Percentiles rank a stretch among this genome's conserved stretches.
Evolutionary conservation across 108 stramenopile genomes (phyloP).

Genomic region (Skeletonema costatum): DNA sequence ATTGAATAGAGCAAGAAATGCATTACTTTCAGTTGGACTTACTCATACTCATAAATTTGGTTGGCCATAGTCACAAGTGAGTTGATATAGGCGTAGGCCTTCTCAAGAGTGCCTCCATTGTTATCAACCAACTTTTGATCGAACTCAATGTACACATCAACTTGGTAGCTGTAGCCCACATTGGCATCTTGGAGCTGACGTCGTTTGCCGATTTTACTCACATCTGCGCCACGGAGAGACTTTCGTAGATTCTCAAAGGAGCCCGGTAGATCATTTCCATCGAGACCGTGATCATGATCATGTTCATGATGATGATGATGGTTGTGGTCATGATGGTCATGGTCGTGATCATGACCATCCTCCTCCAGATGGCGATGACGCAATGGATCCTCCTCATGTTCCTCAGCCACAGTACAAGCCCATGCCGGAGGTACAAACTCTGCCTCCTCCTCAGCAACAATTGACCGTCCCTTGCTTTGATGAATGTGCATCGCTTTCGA

Average conservation of each 20-base stretch:
- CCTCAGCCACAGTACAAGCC: constrained; percentile 7
- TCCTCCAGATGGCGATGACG: constrained; percentile 9
- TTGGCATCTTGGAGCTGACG: not conserved
- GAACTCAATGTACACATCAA: constrained; percentile 6
- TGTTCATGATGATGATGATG: not conserved
- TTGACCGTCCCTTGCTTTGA: not conserved
- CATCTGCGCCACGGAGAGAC: not conserved
- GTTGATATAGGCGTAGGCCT: constrained; percentile 29
- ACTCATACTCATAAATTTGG: constrained; percentile 38
- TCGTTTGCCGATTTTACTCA: not conserved
- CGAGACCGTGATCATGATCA: not conserved
- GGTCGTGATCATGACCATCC: not conserved
- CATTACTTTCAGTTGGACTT: not conserved
- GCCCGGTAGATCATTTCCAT: not conserved
- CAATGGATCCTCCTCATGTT: not conserved
- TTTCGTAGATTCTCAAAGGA: not conserved
- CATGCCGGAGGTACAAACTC: constrained; percentile 11
- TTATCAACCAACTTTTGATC: constrained; percentile 3
- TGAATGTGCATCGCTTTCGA: constrained; percentile 8
- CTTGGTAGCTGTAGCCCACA: not conserved
- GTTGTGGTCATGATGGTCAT: not conserved
- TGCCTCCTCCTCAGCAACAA: constrained; percentile 7
- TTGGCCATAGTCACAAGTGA: constrained; percentile 27
- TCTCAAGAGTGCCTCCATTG: constrained; percentile 11
- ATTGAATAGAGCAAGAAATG: not conserved